Evolutionary conservation across 176 grass and related monocot species (phyloP).

Genomic region (Rhynchospora breviuscula): DNA sequence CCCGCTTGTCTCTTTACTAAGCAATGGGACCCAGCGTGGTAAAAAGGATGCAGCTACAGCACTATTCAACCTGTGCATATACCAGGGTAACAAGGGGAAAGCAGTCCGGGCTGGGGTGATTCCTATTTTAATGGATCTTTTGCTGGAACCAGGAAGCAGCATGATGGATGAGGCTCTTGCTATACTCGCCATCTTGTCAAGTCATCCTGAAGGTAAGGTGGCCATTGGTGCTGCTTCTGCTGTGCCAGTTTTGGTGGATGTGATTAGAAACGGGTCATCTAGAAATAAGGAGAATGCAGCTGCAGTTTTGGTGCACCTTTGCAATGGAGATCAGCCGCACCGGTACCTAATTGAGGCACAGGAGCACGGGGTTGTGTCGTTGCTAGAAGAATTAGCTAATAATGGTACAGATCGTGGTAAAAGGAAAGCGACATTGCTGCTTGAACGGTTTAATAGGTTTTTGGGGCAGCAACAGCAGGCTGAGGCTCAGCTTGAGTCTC

Average conservation of each 20-base stretch:
- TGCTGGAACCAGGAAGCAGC: conserved; percentile 42
- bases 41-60: conserved; percentile 84
- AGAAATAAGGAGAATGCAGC: conserved; percentile 90
- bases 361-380: conserved; percentile 48
- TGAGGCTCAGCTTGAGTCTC: conserved; percentile 40
- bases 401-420: conserved; percentile 73
- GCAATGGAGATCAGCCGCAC: conserved; percentile 62
- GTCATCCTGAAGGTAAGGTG: conserved; percentile 68
- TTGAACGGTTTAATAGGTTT: conserved; percentile 61
- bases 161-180: conserved; percentile 88
- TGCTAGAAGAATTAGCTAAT: conserved; percentile 62
- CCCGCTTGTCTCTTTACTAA: conserved; percentile 60
- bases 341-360: conserved; percentile 66
- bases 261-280: conserved; percentile 62
- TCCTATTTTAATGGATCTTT: conserved; percentile 56
- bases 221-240: conserved; percentile 51
- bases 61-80: conserved; percentile 86
- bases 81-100: conserved; percentile 87
- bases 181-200: conserved; percentile 71
- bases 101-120: conserved; percentile 76
- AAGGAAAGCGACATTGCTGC: conserved; percentile 70
- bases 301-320: conserved; percentile 77
- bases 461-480: conserved; percentile 57
- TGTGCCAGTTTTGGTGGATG: conserved; percentile 56
- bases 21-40: conserved; percentile 66